Evolutionary conservation across 768 basidiomycete genomes (phyloP).

Genomic region (Leucosporidium yakuticum): DNA sequence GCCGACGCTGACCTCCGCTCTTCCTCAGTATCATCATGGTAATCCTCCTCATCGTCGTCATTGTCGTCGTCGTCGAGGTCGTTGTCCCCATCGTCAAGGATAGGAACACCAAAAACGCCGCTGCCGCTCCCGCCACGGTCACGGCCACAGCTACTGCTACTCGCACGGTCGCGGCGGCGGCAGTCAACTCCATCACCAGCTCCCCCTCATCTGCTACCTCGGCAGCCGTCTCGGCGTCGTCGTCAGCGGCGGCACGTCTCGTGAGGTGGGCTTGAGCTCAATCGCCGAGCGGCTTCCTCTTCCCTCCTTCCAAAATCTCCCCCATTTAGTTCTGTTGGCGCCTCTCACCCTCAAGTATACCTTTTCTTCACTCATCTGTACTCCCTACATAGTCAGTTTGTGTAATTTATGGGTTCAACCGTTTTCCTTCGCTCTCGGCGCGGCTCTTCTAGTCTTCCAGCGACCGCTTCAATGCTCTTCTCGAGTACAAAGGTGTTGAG

Average conservation of each 20-base stretch:
- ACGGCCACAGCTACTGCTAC: background rate
- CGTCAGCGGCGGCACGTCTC: background rate
- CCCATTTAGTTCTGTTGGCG: too few relatives aligned
- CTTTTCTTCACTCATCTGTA: too few relatives aligned
- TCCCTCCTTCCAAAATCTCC: background rate
- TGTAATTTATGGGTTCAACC: too few relatives aligned
- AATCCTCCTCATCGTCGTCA: background rate
- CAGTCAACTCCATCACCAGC: background rate
- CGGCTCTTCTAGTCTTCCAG: too few relatives aligned
- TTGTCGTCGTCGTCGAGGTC: slow-evolving; percentile 15
- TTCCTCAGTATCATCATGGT: background rate
- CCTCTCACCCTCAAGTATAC: too few relatives aligned
- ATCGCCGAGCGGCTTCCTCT: background rate
- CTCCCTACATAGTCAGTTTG: too few relatives aligned
- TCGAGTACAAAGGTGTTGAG: too few relatives aligned
- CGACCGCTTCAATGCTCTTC: too few relatives aligned
- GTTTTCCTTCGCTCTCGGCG: too few relatives aligned
- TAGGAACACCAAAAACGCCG: background rate
- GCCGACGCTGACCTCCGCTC: slow-evolving; percentile 52
- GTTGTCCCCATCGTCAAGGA: slow-evolving; percentile 2
- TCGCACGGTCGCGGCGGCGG: background rate
- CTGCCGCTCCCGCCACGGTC: background rate
- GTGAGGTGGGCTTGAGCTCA: background rate
- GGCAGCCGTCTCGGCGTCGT: background rate
- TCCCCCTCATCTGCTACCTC: background rate